Percentiles rank a stretch among this genome's conserved stretches.
These are phyloP conservation scores for Acer saccharum DNA, from an alignment of 345 rosid species.

Conservation along the genomic window DNA sequence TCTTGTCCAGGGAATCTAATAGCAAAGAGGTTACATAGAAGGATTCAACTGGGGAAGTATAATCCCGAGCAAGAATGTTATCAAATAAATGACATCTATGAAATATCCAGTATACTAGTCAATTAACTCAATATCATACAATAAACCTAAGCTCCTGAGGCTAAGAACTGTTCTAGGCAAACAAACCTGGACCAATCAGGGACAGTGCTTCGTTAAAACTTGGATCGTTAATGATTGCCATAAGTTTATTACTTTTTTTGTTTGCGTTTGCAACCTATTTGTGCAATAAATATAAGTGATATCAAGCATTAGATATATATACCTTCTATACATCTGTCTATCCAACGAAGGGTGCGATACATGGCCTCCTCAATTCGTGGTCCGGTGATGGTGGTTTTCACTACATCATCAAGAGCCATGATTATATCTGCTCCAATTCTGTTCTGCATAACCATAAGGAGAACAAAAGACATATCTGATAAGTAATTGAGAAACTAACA, in stretches of 20 bases:
- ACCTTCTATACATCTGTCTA: conserved; percentile 81
- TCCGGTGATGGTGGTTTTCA: conserved; percentile 76
- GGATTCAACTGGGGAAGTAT: background rate
- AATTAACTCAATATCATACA: background rate
- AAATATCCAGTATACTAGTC: background rate
- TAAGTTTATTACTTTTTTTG: background rate
- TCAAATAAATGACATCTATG: background rate
- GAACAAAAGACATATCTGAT: conserved; percentile 11
- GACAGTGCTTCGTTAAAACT: conserved; percentile 15
- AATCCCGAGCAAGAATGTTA: background rate
- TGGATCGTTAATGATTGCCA: background rate
- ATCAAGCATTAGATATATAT: conserved; percentile 4
- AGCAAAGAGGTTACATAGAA: background rate
- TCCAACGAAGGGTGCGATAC: conserved; percentile 89
- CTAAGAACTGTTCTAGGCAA: background rate
- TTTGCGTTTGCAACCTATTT: conserved; percentile 6
- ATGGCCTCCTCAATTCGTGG: conserved; percentile 84
- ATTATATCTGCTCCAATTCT: conserved; percentile 88
- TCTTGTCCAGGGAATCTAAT: background rate
- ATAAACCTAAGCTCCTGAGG: conserved; percentile 14
- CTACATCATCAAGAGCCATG: conserved; percentile 92
- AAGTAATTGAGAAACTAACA: conserved; percentile 11
- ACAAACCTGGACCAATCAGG: conserved; percentile 2
- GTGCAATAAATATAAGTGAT: background rate
- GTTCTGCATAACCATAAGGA: conserved; percentile 47